Evolutionary conservation across 2,329 filamentous ascomycete species (phyloP), one percentile per base, ranked within the genome.

Genomic region (Stenocarpella maydis): DNA sequence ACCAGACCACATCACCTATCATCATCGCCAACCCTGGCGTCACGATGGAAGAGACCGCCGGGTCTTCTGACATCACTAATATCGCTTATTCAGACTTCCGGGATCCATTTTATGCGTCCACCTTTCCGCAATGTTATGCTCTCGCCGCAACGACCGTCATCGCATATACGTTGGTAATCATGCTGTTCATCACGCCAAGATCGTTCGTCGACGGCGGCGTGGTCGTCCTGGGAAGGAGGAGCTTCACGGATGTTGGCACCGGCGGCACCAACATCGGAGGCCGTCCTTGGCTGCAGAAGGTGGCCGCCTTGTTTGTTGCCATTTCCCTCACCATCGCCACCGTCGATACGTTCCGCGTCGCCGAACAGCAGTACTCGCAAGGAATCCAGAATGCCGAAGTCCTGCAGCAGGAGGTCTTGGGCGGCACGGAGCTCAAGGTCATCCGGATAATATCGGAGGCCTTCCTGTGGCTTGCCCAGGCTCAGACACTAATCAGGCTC

Each of bases 391-490:
- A 98, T 77, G 94, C 93, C 26, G 85, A 86, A 74, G 85, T 87
- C 63, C 81, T 99, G 74, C 93, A 96, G 72, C 84, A 89, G 55
- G 85, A 92, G 76, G 95, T 99, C 19, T 89, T 97, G 73, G 91
- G 91, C 69, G 93, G 94, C 67, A 88, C 91, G 71, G 92, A 97
- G 78, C 91, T 99, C 73, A 94, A 96, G 74, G 88, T 97, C 70
- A 95, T 97, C 70, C 91, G 95, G 73, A 89, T 98, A 74, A 94
- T 99, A 73, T 98, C 95, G 21, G 94, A 97, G 80, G 95, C 96
- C 1, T 98, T 98, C 79, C 85, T 99, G 37, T 98, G 96, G 95
- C 89, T 99, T 47, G 96, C 96, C 1, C 96, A 99, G 80, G 95
- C 97, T 1, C 96, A 99, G 82, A 99, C 96, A 0, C 82, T 99